Conservation (phyloP, 352 stramenopile species). For the Globisporangium nodosum region DNA sequence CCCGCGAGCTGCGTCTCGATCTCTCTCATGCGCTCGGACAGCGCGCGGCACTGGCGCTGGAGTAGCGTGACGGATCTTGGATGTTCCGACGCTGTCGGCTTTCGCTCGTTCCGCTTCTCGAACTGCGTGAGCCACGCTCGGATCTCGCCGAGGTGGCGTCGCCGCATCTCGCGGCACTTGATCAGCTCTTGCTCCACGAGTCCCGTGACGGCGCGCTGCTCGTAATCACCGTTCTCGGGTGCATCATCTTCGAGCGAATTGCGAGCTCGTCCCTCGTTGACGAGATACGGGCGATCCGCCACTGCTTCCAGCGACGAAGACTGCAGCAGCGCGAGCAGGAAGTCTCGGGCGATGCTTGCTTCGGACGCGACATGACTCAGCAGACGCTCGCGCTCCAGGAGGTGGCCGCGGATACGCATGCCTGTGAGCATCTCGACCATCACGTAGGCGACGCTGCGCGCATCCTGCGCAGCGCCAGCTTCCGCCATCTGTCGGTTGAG, state of each 20-base stretch:
- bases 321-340: constrained; percentile 27
- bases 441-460: constrained; percentile 51
- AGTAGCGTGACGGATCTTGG: constrained; percentile 29
- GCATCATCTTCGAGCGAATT: too few species aligned
- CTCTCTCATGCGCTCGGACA: constrained; percentile 34
- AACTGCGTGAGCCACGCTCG: constrained; percentile 46
- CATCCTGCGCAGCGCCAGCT: constrained; percentile 23
- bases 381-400: constrained; percentile 29
- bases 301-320: constrained; percentile 10
- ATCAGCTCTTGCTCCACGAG: constrained; percentile 39
- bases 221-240: too few species aligned
- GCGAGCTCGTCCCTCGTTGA: neutral
- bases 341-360: constrained; percentile 10
- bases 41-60: constrained; percentile 24
- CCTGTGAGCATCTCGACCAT: constrained; percentile 60
- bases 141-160: constrained; percentile 33
- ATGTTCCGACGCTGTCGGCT: constrained; percentile 27
- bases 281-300: constrained; percentile 15
- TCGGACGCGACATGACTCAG: constrained; percentile 16
- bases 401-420: constrained; percentile 21
- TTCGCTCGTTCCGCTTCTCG: constrained; percentile 46
- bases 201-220: constrained; percentile 15
- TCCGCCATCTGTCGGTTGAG: constrained; percentile 14
- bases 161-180: constrained; percentile 31
- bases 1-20: constrained; percentile 24